Evolutionary conservation across 78 protist species (phyloP), one percentile per base, ranked within the genome.

Genomic region (Pelomyxa schiedti): DNA sequence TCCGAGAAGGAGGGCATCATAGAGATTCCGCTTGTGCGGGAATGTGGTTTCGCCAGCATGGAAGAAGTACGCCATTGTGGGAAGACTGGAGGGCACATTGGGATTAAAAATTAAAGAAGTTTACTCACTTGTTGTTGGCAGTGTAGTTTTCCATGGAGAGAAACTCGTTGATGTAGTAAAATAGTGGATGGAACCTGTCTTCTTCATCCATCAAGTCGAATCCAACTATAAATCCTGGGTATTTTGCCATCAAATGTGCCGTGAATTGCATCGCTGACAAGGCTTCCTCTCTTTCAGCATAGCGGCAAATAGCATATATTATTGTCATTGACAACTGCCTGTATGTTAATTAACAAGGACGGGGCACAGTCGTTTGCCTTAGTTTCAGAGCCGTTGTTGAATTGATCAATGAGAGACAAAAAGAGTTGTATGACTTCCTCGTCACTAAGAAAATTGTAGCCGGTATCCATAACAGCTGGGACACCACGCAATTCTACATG

Each of bases 201-300:
- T 88, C 92, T 47, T 81, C 84, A 3, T 84, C 86, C 0, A 83
- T 88, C 2, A 88, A 67, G 65, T 88, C 92, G 42, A 68, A 88
- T 1, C 92, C 92, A 68, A 74, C 29, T 30, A 80, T 58, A 0
- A 72, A 66, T 7, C 68, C 38, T 1, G 88, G 90, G 26, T 9
- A 86, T 28, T 80, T 43, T 7, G 64, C 68, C 9, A 58, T 24
- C 4, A 84, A 32, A 0, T 43, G 69, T 24, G 76, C 43, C 1
- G 84, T 7, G 3, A 26, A 36, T 35, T 43, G 9, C 80, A 75
- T 64, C n/a, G n/a, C n/a, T n/a, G n/a, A n/a, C n/a, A n/a, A n/a
- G n/a, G n/a, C n/a, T n/a, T n/a, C n/a, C n/a, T n/a, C n/a, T n/a
- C n/a, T n/a, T n/a, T n/a, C n/a, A n/a, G n/a, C n/a, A n/a, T n/a